Evolutionary conservation across 225 moss, liverwort and hornwort species (phyloP).

Genomic region (Bryum argenteum): DNA sequence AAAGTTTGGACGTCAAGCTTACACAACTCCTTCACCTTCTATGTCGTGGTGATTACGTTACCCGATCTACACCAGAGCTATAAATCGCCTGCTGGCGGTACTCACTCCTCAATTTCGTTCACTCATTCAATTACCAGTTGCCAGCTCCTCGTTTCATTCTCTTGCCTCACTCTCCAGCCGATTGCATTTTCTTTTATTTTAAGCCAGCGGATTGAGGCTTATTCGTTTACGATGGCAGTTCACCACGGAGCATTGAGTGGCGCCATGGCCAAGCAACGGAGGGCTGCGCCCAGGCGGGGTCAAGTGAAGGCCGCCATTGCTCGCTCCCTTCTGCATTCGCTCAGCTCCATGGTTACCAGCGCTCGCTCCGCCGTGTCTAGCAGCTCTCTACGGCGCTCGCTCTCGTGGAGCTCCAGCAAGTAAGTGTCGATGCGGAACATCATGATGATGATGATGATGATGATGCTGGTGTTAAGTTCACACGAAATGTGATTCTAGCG

Average conservation of each 20-base stretch:
- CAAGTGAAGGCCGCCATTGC: slow-evolving; percentile 59
- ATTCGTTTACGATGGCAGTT: slow-evolving; percentile 16
- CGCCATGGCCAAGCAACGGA: slow-evolving; percentile 23
- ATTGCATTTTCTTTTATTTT: too few relatives aligned
- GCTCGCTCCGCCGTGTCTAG: slow-evolving; percentile 28
- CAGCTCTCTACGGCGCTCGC: slow-evolving; percentile 22
- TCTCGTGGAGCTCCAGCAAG: slow-evolving; percentile 38
- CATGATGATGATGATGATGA: not conserved
- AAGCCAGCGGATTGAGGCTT: too few relatives aligned
- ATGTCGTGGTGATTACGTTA: too few relatives aligned
- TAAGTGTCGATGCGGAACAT: too few relatives aligned
- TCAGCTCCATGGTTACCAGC: slow-evolving; percentile 32
- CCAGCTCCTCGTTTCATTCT: too few relatives aligned
- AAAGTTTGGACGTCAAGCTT: too few relatives aligned
- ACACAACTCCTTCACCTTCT: too few relatives aligned
- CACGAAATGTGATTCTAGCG: not conserved
- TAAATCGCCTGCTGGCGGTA: slow-evolving; percentile 26
- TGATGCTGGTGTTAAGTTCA: too few relatives aligned
- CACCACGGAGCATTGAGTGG: slow-evolving; percentile 8
- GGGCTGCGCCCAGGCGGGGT: slow-evolving; percentile 31
- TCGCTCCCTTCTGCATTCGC: slow-evolving; percentile 24
- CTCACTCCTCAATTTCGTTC: not conserved
- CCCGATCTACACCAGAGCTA: not conserved
- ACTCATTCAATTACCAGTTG: not conserved
- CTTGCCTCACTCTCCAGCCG: not conserved